Conservation (phyloP, 345 rosid genomes). For the Toxicodendron radicans region DNA sequence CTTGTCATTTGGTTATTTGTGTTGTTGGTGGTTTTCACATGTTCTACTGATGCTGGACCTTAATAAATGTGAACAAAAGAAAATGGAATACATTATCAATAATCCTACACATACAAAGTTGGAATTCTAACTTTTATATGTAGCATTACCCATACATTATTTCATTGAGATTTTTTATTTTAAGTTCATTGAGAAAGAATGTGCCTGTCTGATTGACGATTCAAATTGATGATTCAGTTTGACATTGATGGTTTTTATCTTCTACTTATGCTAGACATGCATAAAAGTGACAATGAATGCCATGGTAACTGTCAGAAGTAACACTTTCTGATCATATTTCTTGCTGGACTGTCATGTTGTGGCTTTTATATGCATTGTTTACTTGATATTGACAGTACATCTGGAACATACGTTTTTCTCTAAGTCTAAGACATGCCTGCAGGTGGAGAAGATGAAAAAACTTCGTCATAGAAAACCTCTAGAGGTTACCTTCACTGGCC, state of each 20-base stretch:
- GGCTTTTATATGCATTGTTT: neutral
- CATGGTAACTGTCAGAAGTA: neutral
- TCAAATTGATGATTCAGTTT: neutral
- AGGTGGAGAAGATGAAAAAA: constrained; percentile 70
- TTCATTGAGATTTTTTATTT: neutral
- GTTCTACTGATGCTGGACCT: neutral
- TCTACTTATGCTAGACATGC: neutral
- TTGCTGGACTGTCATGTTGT: neutral
- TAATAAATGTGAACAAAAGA: neutral
- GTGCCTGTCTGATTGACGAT: neutral
- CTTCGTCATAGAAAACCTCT: constrained; percentile 63
- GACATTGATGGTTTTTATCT: neutral
- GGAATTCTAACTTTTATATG: no score
- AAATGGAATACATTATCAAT: neutral
- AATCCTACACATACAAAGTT: no score
- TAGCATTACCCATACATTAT: no score
- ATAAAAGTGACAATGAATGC: neutral
- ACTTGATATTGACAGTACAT: neutral
- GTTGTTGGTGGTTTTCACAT: neutral
- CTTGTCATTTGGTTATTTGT: neutral
- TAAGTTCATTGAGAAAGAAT: neutral
- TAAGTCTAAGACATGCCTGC: constrained; percentile 17
- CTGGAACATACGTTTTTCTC: neutral
- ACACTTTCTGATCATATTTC: neutral
- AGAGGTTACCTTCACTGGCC: constrained; percentile 82